These are phyloP conservation scores for Kodamaea restingae DNA, from an alignment of 805 yeast species.

Conservation along the genomic window DNA sequence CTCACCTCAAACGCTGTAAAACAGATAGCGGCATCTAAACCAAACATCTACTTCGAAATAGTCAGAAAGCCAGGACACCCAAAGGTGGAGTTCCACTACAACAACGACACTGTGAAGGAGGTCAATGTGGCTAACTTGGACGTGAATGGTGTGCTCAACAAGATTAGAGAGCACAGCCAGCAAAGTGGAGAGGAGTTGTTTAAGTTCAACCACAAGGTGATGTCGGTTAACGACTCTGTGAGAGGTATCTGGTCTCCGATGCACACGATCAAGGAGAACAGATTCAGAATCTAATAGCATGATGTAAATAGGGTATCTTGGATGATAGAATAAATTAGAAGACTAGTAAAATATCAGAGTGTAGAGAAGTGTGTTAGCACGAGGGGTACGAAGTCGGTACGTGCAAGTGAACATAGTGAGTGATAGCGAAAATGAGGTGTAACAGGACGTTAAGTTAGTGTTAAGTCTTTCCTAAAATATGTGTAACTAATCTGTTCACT, in stretches of 20 bases:
- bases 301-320: slow-evolving; percentile 5
- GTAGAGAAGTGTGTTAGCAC: neutral
- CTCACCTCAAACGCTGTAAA: slow-evolving; percentile 49
- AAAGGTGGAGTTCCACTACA: slow-evolving; percentile 40
- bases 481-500: too few relatives aligned
- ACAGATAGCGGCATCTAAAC: slow-evolving; percentile 54
- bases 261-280: slow-evolving; percentile 52
- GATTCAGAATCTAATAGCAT: slow-evolving; percentile 32
- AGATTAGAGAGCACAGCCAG: slow-evolving; percentile 59
- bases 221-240: slow-evolving; percentile 73
- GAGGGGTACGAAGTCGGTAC: too few relatives aligned
- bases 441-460: too few relatives aligned
- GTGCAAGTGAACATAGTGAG: too few relatives aligned
- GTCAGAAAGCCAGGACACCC: slow-evolving; percentile 81
- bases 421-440: too few relatives aligned
- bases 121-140: slow-evolving; percentile 77
- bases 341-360: neutral
- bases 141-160: slow-evolving; percentile 56
- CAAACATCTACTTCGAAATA: slow-evolving; percentile 69
- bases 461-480: too few relatives aligned
- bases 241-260: slow-evolving; percentile 98
- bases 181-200: slow-evolving; percentile 64
- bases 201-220: slow-evolving; percentile 69
- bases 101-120: slow-evolving; percentile 29
- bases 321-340: neutral